These are phyloP conservation scores for Strobilomyces confusus DNA, from an alignment of 768 basidiomycete species.

Conservation along the genomic window DNA sequence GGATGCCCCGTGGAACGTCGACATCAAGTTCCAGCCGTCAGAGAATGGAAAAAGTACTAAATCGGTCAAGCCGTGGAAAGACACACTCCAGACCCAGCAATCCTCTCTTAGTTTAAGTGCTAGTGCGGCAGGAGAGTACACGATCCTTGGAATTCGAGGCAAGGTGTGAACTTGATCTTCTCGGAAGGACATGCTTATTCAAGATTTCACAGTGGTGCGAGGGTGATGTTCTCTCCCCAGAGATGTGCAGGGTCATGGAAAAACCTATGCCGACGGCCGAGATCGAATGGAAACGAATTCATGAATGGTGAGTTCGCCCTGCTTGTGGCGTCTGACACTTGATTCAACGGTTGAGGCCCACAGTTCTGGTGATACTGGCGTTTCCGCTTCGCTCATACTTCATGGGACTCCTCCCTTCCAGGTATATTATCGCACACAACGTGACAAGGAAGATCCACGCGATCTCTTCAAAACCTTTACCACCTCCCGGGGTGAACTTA, in stretches of 20 bases:
- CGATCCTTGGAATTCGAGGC: slow-evolving; percentile 65
- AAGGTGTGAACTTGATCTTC: slow-evolving; percentile 37
- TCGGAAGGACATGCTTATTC: background rate
- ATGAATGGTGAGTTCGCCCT: slow-evolving; percentile 66
- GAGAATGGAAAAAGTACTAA: slow-evolving; percentile 39
- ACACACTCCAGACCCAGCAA: slow-evolving; percentile 50
- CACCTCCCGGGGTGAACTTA: slow-evolving; percentile 74
- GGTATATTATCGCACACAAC: slow-evolving; percentile 72
- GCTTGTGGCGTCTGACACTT: slow-evolving; percentile 2
- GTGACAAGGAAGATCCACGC: slow-evolving; percentile 59
- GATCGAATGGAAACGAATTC: slow-evolving; percentile 84
- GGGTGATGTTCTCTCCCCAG: slow-evolving; percentile 82
- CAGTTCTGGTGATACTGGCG: slow-evolving; percentile 89
- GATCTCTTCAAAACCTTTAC: slow-evolving; percentile 59
- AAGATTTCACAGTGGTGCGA: slow-evolving; percentile 53
- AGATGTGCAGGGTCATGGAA: slow-evolving; percentile 72
- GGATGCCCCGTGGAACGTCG: slow-evolving; percentile 67
- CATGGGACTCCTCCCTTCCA: slow-evolving; percentile 89
- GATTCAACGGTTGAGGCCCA: background rate
- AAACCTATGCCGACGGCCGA: slow-evolving; percentile 76
- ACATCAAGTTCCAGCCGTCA: slow-evolving; percentile 57
- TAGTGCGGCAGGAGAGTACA: slow-evolving; percentile 72
- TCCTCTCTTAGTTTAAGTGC: slow-evolving; percentile 48
- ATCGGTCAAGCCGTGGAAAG: slow-evolving; percentile 57
- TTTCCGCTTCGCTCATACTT: slow-evolving; percentile 80